phyloP scores from a whole-genome alignment of 768 basidiomycete genomes.

The Lactarius tabidus region DNA sequence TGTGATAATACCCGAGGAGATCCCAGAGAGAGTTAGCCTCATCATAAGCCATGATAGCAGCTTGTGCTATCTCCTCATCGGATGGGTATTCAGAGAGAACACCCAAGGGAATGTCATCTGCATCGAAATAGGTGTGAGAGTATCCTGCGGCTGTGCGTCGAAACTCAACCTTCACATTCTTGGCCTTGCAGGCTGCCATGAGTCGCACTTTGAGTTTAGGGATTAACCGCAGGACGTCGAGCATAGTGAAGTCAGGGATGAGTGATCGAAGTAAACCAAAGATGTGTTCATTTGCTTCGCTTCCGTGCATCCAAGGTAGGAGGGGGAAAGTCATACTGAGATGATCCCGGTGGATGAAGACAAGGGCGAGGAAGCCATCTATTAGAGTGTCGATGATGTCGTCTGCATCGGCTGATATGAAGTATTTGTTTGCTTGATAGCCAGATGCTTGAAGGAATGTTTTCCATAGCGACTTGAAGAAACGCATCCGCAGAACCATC shows the following conservation, averaged over 20 bases:
- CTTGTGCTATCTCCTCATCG: neutral
- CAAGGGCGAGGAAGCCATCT: conserved; percentile 27
- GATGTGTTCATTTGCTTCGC: conserved; percentile 32
- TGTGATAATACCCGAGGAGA: neutral
- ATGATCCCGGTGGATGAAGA: conserved; percentile 25
- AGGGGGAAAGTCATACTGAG: conserved; percentile 25
- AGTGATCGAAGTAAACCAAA: conserved; percentile 30
- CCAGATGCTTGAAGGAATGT: conserved; percentile 26
- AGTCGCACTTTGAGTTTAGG: conserved; percentile 28
- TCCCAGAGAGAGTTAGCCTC: neutral
- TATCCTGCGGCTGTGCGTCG: conserved; percentile 26
- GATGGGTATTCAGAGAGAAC: neutral
- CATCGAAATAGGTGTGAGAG: conserved; percentile 28
- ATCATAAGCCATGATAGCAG: neutral
- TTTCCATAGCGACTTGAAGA: conserved; percentile 31
- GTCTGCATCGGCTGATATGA: conserved; percentile 28
- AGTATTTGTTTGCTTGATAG: conserved; percentile 25
- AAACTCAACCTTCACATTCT: conserved; percentile 13
- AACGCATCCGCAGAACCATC: conserved; percentile 28
- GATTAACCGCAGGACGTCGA: conserved; percentile 26
- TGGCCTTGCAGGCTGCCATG: conserved; percentile 19
- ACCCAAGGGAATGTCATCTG: conserved; percentile 10
- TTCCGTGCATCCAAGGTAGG: conserved; percentile 35
- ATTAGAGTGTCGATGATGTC: conserved; percentile 29
- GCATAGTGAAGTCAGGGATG: conserved; percentile 28